Evolutionary conservation across 2,329 filamentous ascomycete genomes (phyloP).

Genomic region (Ceratocystis variospora): DNA sequence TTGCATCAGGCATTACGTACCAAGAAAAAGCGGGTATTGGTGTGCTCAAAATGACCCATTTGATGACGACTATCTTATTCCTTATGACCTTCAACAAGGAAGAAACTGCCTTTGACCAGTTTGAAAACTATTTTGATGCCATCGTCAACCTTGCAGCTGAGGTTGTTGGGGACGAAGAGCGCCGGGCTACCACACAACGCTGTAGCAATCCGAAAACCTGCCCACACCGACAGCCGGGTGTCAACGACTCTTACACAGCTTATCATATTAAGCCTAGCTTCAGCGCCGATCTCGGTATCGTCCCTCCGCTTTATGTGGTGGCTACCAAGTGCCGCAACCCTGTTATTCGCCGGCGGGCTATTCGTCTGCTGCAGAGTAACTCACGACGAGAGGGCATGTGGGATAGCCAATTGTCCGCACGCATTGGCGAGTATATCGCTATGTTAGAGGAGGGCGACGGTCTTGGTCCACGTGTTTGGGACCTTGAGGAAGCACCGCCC

Average conservation of each 20-base stretch:
- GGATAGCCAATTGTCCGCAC: slow-evolving; percentile 47
- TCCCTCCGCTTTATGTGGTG: slow-evolving; percentile 51
- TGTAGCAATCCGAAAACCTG: slow-evolving; percentile 34
- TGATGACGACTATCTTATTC: slow-evolving; percentile 44
- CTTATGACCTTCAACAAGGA: slow-evolving; percentile 46
- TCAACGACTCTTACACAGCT: slow-evolving; percentile 32
- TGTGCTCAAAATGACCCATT: slow-evolving; percentile 48
- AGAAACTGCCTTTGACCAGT: slow-evolving; percentile 45
- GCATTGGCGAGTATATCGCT: slow-evolving; percentile 43
- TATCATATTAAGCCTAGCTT: slow-evolving; percentile 47
- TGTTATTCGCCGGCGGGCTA: slow-evolving; percentile 42
- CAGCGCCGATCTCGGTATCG: slow-evolving; percentile 49
- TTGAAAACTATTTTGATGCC: slow-evolving; percentile 36
- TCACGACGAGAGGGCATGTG: slow-evolving; percentile 54
- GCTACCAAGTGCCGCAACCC: slow-evolving; percentile 52
- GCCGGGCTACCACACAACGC: slow-evolving; percentile 33
- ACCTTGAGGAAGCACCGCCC: slow-evolving; percentile 6
- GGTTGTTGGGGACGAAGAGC: slow-evolving; percentile 45
- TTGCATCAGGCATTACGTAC: slow-evolving; percentile 34
- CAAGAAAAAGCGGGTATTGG: slow-evolving; percentile 47
- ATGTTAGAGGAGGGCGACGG: slow-evolving; percentile 39
- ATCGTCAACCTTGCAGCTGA: slow-evolving; percentile 46
- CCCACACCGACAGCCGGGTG: slow-evolving; percentile 29
- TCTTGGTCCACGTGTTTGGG: neutral
- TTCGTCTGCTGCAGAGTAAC: slow-evolving; percentile 45